phyloP scores from a whole-genome alignment of 768 basidiomycete species.

The Neoboletus brunneissimus region DNA sequence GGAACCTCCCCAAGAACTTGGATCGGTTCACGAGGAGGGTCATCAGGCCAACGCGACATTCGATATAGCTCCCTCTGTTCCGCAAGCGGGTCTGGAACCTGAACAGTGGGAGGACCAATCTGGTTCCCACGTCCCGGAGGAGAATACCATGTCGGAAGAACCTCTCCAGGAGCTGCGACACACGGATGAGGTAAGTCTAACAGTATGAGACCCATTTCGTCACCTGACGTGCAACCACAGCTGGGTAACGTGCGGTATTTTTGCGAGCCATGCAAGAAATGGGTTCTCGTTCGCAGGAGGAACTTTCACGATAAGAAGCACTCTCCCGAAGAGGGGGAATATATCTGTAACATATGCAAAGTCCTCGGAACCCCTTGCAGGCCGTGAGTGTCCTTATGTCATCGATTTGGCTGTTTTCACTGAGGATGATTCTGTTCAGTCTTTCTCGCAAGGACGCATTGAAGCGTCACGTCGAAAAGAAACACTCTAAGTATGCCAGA shows the following conservation, averaged over 20 bases:
- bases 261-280: not conserved
- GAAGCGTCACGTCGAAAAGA: not conserved
- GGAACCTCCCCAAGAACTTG: not conserved
- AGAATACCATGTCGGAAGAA: no score
- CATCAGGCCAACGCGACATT: not conserved
- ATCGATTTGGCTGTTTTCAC: not conserved
- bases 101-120: not conserved
- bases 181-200: not conserved
- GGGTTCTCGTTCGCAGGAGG: not conserved
- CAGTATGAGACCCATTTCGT: no score
- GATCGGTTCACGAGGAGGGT: not conserved
- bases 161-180: not conserved
- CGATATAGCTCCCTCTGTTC: not conserved
- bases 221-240: not conserved
- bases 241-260: not conserved
- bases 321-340: not conserved
- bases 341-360: not conserved
- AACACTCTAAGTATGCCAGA: not conserved
- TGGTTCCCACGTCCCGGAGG: no score
- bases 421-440: not conserved
- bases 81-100: not conserved
- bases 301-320: not conserved
- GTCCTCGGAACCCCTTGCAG: not conserved
- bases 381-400: not conserved
- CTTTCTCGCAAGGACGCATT: slow-evolving; percentile 1